Conservation (phyloP, 352 stramenopile species). For the Plasmopara viticola region DNA sequence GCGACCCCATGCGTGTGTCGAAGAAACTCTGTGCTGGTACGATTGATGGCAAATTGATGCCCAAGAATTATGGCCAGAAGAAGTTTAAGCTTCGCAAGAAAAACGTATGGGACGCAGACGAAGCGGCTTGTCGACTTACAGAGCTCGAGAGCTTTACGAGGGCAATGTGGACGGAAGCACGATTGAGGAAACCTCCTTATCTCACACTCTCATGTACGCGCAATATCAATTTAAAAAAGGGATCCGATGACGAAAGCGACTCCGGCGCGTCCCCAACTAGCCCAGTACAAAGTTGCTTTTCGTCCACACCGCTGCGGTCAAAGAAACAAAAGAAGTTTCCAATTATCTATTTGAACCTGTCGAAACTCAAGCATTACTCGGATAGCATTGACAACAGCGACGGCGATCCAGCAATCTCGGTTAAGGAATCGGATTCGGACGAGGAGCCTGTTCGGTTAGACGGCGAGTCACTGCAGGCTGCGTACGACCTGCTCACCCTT, state of each 20-base stretch:
- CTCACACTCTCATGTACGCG: slow-evolving; percentile 63
- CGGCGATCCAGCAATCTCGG: slow-evolving; percentile 11
- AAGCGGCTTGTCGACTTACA: slow-evolving; percentile 32
- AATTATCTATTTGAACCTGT: slow-evolving; percentile 80
- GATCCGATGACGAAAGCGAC: slow-evolving; percentile 15
- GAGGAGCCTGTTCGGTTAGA: slow-evolving; percentile 40
- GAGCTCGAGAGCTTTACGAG: slow-evolving; percentile 45
- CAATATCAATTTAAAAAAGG: slow-evolving; percentile 22
- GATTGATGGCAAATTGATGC: slow-evolving; percentile 61
- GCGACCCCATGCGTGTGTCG: slow-evolving; percentile 74
- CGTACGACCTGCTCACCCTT: slow-evolving; percentile 63
- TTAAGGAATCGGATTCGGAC: slow-evolving; percentile 16
- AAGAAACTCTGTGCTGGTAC: slow-evolving; percentile 73
- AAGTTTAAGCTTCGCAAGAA: slow-evolving; percentile 73
- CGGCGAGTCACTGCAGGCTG: slow-evolving; percentile 60
- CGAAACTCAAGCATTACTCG: slow-evolving; percentile 42
- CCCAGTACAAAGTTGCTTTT: slow-evolving; percentile 23
- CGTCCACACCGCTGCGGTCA: slow-evolving; percentile 26
- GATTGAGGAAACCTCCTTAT: slow-evolving; percentile 38
- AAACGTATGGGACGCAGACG: slow-evolving; percentile 40
- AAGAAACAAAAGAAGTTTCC: slow-evolving; percentile 64
- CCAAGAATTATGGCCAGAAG: slow-evolving; percentile 76
- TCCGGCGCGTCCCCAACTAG: slow-evolving; percentile 8
- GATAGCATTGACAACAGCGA: slow-evolving; percentile 10
- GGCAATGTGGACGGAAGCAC: slow-evolving; percentile 54